phyloP scores from a whole-genome alignment of 73 alveolate genomes.

The Tetrahymena thermophila region DNA sequence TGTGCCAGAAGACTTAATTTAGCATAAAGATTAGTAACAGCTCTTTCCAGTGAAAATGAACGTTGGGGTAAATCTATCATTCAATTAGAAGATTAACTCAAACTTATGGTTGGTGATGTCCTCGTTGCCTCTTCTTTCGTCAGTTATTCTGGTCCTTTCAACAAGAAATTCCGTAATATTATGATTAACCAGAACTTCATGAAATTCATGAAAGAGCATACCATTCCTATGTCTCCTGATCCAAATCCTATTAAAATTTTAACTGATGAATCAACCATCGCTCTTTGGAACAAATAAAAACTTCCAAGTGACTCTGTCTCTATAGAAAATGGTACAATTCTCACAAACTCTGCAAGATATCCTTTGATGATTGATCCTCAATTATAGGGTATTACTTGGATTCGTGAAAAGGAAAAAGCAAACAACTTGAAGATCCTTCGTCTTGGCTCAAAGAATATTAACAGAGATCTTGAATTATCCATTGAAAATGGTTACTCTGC shows the following conservation, averaged over 20 bases:
- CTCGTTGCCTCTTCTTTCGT: constrained; percentile 97
- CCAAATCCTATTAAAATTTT: constrained; percentile 95
- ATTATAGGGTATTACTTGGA: constrained; percentile 97
- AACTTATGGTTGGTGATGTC: constrained; percentile 96
- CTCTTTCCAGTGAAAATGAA: constrained; percentile 95
- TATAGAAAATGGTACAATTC: constrained; percentile 95
- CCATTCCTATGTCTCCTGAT: constrained; percentile 92
- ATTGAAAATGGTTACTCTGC: constrained; percentile 97
- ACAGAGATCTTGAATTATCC: constrained; percentile 38
- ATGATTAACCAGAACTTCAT: constrained; percentile 88
- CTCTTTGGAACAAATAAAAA: constrained; percentile 96
- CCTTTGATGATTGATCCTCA: constrained; percentile 98
- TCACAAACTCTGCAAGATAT: constrained; percentile 97
- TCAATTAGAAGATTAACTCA: constrained; percentile 65
- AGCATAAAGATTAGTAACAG: constrained; percentile 95
- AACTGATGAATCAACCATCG: constrained; percentile 98
- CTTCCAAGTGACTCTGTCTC: constrained; percentile 99
- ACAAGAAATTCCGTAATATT: constrained; percentile 94
- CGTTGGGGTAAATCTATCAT: constrained; percentile 92
- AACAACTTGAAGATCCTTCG: constrained; percentile 74
- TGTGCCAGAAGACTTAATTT: constrained; percentile 94
- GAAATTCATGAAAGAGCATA: constrained; percentile 85
- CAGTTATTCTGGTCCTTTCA: constrained; percentile 98
- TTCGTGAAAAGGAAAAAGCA: constrained; percentile 89
- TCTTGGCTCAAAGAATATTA: constrained; percentile 38